These are phyloP conservation scores for Pichia sp. DNA, from an alignment of 1,139 yeast genomes.

Conservation along the genomic window DNA sequence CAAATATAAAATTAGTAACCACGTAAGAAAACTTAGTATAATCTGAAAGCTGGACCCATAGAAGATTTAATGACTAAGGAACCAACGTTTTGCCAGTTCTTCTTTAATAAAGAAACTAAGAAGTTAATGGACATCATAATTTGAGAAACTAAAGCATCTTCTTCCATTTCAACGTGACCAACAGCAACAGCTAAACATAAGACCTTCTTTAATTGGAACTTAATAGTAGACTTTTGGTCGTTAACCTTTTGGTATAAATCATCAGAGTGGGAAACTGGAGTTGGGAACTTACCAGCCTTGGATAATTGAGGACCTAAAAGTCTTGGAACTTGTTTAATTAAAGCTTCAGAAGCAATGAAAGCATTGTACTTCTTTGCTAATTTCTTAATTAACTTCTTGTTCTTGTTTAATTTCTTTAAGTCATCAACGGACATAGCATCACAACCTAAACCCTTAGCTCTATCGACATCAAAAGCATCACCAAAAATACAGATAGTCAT, in stretches of 20 bases:
- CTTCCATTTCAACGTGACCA: constrained; percentile 99
- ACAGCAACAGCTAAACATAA: constrained; percentile 92
- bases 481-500: constrained; percentile 99
- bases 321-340: constrained; percentile 99
- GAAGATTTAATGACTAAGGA: constrained; percentile 98
- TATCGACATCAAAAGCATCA: constrained; percentile 99
- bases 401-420: constrained; percentile 99
- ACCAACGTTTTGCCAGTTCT: constrained; percentile 99
- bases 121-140: constrained; percentile 99
- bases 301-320: constrained; percentile 99
- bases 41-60: constrained; percentile 99
- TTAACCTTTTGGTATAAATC: constrained; percentile 93
- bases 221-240: constrained; percentile 98
- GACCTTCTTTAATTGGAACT: constrained; percentile 99
- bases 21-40: constrained; percentile 54
- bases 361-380: constrained; percentile 99
- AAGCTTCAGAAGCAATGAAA: constrained; percentile 98
- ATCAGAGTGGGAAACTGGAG: constrained; percentile 99
- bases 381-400: constrained; percentile 99
- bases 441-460: constrained; percentile 99
- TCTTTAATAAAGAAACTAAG: constrained; percentile 98
- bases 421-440: constrained; percentile 99
- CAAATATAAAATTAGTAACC: constrained; percentile 1
- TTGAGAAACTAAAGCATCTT: constrained; percentile 94
- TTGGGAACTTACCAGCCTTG: constrained; percentile 99